Evolutionary conservation across 2,329 filamentous ascomycete genomes (phyloP), one percentile per base, ranked within the genome.

Genomic region (Parafenestella ontariensis): DNA sequence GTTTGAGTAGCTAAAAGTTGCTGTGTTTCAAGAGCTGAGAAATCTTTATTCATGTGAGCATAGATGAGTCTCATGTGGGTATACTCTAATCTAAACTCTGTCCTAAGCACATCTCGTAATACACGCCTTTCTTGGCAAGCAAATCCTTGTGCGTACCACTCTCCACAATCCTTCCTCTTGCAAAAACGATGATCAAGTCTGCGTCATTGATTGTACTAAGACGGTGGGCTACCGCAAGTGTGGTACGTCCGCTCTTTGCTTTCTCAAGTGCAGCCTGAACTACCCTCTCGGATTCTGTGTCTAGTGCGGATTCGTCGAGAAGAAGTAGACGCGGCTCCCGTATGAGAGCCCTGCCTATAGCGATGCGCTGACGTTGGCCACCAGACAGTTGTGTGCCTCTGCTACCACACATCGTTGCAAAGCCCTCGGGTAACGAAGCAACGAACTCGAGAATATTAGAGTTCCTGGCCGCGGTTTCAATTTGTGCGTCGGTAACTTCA

Each of bases 151-250:
- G 79, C 3, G 62, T 94, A 3, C 94, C 94, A 60, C 85, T 83
- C 79, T 98, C 94, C 1, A 92, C 89, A 43, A 98, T 86, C 51
- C 85, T 83, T 4, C 94, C 94, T 67, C 90, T 88, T 73, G 96
- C 92, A 72, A 98, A 95, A 3, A 98, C 93, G 63, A 96, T 95
- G 67, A 98, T 98, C 46, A 92, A 79, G 73, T 98, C 94, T 0
- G 94, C 94, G 72, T 95, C 94, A 72, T 96, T 92, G 60, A 98
- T 97, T 0, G 94, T 97, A 70, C 88, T 92, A 13, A 98, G 80
- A 26, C 94, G 83, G 77, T 99, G 95, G 7, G 95, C 95, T 0
- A 99, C 93, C 0, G 94, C 93, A 59, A 98, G 93, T 0, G 94
- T 98, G 85, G 92, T 96, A 39, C 92, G 84, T 5, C 91, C 91